A percentile compares a stretch with the other conserved stretches of the same genome.
These are phyloP conservation scores for Cicer pinnatifidum DNA, from an alignment of 306 rosid genomes.

Conservation along the genomic window DNA sequence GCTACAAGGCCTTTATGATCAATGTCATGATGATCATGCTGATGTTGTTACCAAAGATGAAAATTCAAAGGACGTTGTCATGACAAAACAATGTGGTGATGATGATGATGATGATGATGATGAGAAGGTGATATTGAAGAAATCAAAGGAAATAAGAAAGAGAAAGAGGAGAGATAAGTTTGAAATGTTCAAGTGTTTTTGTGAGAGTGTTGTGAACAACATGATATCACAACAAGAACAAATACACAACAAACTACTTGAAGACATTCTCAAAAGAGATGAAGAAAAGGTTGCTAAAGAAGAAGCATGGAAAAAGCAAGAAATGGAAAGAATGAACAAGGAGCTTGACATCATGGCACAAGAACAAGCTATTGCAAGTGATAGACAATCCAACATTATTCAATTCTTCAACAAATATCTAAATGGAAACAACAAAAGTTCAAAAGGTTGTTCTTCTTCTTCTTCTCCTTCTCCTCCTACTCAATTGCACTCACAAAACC, in stretches of 20 bases:
- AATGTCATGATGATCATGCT: constrained; percentile 29
- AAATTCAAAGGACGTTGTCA: constrained; percentile 21
- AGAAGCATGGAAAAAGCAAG: constrained; percentile 84
- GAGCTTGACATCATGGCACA: constrained; percentile 76
- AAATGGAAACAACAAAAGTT: constrained; percentile 2
- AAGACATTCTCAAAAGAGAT: constrained; percentile 78
- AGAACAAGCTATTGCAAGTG: constrained; percentile 67
- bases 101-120: neutral
- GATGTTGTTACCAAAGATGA: neutral
- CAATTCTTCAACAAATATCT: constrained; percentile 64
- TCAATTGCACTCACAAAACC: constrained; percentile 42
- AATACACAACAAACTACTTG: constrained; percentile 66
- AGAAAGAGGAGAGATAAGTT: constrained; percentile 60
- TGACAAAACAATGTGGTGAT: neutral
- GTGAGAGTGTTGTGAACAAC: constrained; percentile 69
- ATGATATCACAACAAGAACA: constrained; percentile 84
- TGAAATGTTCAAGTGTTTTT: constrained; percentile 68
- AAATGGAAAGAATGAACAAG: constrained; percentile 70
- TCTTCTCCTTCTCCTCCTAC: no score
- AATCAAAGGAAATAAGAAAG: constrained; percentile 45
- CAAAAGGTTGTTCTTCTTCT: constrained; percentile 26
- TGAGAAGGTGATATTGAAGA: constrained; percentile 24
- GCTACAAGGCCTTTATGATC: constrained; percentile 57
- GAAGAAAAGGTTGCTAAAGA: constrained; percentile 68
- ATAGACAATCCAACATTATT: constrained; percentile 68